Evolutionary conservation across 1,284 basidiomycete species (phyloP).

Genomic region (Malassezia sympodialis): DNA sequence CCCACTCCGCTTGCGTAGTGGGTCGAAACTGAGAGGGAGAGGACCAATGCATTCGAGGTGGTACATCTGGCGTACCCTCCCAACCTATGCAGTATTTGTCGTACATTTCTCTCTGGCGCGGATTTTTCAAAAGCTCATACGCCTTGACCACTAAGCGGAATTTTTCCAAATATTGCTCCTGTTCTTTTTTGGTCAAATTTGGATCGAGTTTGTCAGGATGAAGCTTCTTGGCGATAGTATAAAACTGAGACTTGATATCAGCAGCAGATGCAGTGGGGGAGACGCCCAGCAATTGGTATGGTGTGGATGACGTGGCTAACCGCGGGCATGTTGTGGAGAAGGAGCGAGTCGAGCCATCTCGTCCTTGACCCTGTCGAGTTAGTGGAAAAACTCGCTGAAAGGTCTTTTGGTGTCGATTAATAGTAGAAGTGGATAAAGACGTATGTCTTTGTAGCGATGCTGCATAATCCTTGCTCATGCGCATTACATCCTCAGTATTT

Average conservation of each 20-base stretch:
- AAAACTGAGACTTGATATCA: slow-evolving; percentile 14
- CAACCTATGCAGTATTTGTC: slow-evolving; percentile 13
- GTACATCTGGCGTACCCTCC: not conserved
- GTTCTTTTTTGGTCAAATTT: not conserved
- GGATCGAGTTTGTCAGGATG: slow-evolving; percentile 6
- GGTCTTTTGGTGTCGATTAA: not conserved
- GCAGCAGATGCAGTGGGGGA: not conserved
- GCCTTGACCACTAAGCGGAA: slow-evolving; percentile 12
- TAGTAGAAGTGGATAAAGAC: too few species aligned
- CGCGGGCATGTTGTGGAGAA: not conserved
- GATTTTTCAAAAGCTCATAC: slow-evolving; percentile 12
- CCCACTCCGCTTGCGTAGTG: slow-evolving; percentile 2
- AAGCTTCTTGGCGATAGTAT: slow-evolving; percentile 10
- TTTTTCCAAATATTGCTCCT: slow-evolving; percentile 4
- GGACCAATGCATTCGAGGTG: not conserved
- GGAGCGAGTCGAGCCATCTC: not conserved
- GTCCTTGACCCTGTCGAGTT: not conserved
- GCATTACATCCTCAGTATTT: not conserved
- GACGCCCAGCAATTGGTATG: not conserved
- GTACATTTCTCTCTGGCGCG: slow-evolving; percentile 1
- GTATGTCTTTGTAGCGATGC: not conserved
- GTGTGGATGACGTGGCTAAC: not conserved
- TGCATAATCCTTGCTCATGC: not conserved
- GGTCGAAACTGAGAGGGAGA: not conserved
- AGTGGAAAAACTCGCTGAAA: not conserved